Conservation (phyloP, 1,284 basidiomycete species). For the Puccinia coronata region DNA sequence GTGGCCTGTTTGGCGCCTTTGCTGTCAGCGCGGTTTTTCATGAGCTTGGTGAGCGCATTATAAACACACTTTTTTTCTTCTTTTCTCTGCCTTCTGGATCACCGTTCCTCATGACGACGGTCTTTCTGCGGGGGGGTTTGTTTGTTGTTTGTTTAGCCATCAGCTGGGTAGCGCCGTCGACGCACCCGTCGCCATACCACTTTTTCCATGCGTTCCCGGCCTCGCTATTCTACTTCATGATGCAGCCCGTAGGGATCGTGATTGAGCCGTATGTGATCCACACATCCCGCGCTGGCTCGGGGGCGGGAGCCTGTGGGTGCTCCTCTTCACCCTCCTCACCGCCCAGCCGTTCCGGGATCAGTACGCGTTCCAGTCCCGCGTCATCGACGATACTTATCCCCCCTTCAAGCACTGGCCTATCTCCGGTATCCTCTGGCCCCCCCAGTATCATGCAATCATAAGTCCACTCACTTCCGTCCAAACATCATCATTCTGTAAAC, state of each 20-base stretch:
- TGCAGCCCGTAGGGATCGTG: conserved; percentile 44
- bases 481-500: no score
- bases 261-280: conserved; percentile 45
- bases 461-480: no score
- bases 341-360: conserved; percentile 24
- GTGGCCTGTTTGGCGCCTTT: conserved; percentile 29
- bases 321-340: conserved; percentile 34
- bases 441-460: conserved; percentile 7
- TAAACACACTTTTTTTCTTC: no score
- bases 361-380: conserved; percentile 15
- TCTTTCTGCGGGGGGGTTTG: no score
- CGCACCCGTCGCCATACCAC: conserved; percentile 18
- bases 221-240: conserved; percentile 36
- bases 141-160: no score
- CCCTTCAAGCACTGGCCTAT: conserved; percentile 36
- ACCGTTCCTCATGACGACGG: no score
- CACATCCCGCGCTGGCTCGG: conserved; percentile 25
- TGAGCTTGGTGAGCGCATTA: conserved; percentile 38
- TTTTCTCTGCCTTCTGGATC: no score
- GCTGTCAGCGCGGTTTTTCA: conserved; percentile 34
- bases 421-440: conserved; percentile 18
- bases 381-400: conserved; percentile 42
- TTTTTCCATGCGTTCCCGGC: conserved; percentile 23
- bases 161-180: conserved; percentile 2
- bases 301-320: conserved; percentile 29